phyloP scores from a whole-genome alignment of 1,284 basidiomycete species.

The Malassezia restricta region DNA sequence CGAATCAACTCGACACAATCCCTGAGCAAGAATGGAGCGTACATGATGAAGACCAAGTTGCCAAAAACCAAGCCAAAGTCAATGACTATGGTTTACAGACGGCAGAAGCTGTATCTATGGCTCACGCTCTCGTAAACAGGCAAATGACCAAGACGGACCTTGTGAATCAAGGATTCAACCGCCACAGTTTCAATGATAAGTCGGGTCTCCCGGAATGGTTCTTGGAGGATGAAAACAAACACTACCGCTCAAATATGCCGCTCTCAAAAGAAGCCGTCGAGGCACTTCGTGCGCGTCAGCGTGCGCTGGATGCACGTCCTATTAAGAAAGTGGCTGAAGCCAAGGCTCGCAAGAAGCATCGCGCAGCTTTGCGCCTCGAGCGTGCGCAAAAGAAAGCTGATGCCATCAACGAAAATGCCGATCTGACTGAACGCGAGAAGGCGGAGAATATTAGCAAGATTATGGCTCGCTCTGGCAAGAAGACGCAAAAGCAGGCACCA shows the following conservation, averaged over 20 bases:
- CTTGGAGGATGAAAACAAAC: constrained; percentile 84
- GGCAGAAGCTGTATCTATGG: constrained; percentile 80
- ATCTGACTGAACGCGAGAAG: constrained; percentile 69
- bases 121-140: constrained; percentile 82
- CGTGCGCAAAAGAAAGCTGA: constrained; percentile 95
- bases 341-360: constrained; percentile 91
- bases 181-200: constrained; percentile 71
- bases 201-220: constrained; percentile 91
- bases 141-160: constrained; percentile 76
- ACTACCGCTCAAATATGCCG: constrained; percentile 88
- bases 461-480: constrained; percentile 58
- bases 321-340: constrained; percentile 99
- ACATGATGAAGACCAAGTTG: constrained; percentile 61
- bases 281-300: constrained; percentile 74
- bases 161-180: constrained; percentile 90
- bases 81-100: constrained; percentile 72
- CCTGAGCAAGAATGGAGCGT: constrained; percentile 70
- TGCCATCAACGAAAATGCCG: constrained; percentile 73
- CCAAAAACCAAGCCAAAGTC: constrained; percentile 59
- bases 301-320: constrained; percentile 85
- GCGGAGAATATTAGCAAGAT: constrained; percentile 84
- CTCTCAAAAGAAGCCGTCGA: constrained; percentile 90
- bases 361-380: constrained; percentile 69
- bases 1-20: constrained; percentile 61
- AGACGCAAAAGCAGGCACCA: constrained; percentile 60